Base-by-base conservation (phyloP, 371 early-diverging fungal species). In the Mortierella sp. region DNA sequence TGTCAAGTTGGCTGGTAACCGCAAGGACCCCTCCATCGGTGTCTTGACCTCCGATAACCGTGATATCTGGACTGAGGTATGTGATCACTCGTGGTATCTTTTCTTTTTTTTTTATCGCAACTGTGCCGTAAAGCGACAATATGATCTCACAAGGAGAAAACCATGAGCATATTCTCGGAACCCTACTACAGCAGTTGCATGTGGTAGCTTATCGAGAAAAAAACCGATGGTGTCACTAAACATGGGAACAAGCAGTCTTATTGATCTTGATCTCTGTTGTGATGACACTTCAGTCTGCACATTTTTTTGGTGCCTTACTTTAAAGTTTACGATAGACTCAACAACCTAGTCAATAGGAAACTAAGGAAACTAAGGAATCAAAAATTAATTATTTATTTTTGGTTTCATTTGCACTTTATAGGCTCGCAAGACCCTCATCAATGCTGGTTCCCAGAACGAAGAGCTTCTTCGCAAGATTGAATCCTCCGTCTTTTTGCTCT, bases 21-120 rank as follows among this genome's bases (percentile, higher is more conserved):
- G 86, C 59, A 87, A 87, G 77, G 95, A 89, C 35, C 88, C 90
- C 35, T 83, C 96, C 45, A 76, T 98, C 34, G 99, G 99, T 81
- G 92, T 86, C n/a, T 85, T 98, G 85, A 97, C 97, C 19, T 86
- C 96, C 29, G 95, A 94, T 67, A 93, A 98, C 87, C 92, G 99
- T 79, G 98, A 97, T 76, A 87, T 83, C 57, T 98, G 99, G 99
- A 89, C 95, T 40, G 95, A 95, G 83, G 91, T 89, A 85, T n/a
- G n/a, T n/a, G n/a, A n/a, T n/a, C n/a, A n/a, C n/a, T n/a, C n/a
- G n/a, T n/a, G 60, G 60, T 60, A 60, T 61, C 45, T 61, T n/a
- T 40, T 61, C 19, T 26, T 1, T 23, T 15, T 29, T 42, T 10
- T 17, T 15, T 47, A 8, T 15, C 19, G 35, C 31, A 35, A 32